phyloP scores from a whole-genome alignment of 225 moss, liverwort and hornwort species.

The Physcomitrellopsis africana region DNA sequence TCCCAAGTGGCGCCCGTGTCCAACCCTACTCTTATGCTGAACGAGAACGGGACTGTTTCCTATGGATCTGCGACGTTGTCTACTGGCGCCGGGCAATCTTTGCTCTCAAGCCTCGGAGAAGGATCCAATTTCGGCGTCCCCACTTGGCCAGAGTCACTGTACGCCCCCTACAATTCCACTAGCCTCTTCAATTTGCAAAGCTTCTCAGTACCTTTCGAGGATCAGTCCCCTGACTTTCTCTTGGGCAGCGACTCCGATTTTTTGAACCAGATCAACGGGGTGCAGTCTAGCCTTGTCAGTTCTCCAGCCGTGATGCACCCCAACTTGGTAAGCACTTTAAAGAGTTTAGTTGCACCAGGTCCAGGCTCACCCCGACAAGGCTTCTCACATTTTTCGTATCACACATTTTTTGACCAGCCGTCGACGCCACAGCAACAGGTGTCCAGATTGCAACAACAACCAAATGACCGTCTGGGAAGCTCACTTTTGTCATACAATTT shows the following conservation, averaged over 20 bases:
- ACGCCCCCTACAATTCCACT: slow-evolving; percentile 3
- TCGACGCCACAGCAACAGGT: not conserved
- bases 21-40: slow-evolving; percentile 27
- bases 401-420: slow-evolving; percentile 35
- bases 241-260: slow-evolving; percentile 37
- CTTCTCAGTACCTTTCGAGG: slow-evolving; percentile 24
- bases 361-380: slow-evolving; percentile 34
- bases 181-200: slow-evolving; percentile 32
- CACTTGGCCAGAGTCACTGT: slow-evolving; percentile 21
- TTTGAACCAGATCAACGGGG: slow-evolving; percentile 40
- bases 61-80: slow-evolving; percentile 30
- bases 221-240: slow-evolving; percentile 26
- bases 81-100: slow-evolving; percentile 10
- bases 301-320: slow-evolving; percentile 72
- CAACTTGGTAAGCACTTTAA: slow-evolving; percentile 70
- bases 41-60: slow-evolving; percentile 35
- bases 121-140: slow-evolving; percentile 23
- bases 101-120: slow-evolving; percentile 28
- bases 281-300: not conserved
- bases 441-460: not conserved
- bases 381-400: slow-evolving; percentile 22
- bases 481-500: slow-evolving; percentile 15
- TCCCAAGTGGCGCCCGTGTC: slow-evolving; percentile 22
- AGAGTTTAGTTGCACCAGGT: slow-evolving; percentile 50
- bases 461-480: slow-evolving; percentile 15